A percentile compares a stretch with the other conserved stretches of the same genome.
Evolutionary conservation across 2,329 filamentous ascomycete genomes (phyloP).

Genomic region (Hypoxylon sp.): DNA sequence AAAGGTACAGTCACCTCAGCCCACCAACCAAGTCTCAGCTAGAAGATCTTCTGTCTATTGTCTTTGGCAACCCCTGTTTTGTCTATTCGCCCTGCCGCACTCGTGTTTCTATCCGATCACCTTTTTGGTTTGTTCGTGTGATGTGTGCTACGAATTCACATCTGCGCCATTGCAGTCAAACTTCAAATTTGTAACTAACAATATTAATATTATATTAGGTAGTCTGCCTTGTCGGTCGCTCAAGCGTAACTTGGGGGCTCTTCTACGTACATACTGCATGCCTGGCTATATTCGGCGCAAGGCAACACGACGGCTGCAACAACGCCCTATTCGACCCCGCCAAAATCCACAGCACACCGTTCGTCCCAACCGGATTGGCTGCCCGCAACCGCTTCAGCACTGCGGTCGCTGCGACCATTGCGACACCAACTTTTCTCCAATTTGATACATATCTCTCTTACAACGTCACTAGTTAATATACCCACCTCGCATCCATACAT

Average conservation of each 20-base stretch:
- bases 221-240: conserved; percentile 33
- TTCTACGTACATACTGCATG: conserved; percentile 29
- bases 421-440: conserved; percentile 48
- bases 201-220: conserved; percentile 36
- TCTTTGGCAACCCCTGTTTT: conserved; percentile 27
- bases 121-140: conserved; percentile 35
- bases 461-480: conserved; percentile 47
- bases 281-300: conserved; percentile 35
- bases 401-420: conserved; percentile 47
- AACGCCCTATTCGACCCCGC: conserved; percentile 40
- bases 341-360: conserved; percentile 39
- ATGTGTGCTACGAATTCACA: conserved; percentile 29
- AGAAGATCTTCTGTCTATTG: conserved; percentile 25
- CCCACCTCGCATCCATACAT: conserved; percentile 35
- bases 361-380: conserved; percentile 43
- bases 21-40: conserved; percentile 42
- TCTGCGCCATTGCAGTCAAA: conserved; percentile 34
- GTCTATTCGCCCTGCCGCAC: conserved; percentile 33
- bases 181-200: conserved; percentile 28
- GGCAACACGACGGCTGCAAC: conserved; percentile 38
- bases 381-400: conserved; percentile 43
- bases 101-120: conserved; percentile 36
- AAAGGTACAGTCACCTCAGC: conserved; percentile 35
- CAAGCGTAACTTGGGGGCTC: conserved; percentile 33
- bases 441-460: conserved; percentile 48